These are phyloP conservation scores for Cenococcum geophilum DNA, from an alignment of 495 filamentous ascomycete genomes.

Conservation along the genomic window DNA sequence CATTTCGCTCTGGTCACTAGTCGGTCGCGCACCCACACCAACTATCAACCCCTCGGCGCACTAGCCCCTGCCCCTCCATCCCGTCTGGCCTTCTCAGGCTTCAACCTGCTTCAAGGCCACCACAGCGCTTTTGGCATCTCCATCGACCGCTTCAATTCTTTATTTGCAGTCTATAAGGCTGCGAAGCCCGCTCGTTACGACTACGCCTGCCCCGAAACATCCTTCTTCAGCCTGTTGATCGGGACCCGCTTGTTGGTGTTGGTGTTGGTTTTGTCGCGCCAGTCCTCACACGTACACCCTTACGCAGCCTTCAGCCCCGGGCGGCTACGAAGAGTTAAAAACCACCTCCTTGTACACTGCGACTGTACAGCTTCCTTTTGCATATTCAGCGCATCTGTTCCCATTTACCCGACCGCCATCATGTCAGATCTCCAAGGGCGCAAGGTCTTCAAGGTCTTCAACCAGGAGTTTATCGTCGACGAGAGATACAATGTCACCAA, in stretches of 20 bases:
- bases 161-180: neutral
- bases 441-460: conserved; percentile 99
- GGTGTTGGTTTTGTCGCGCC: neutral
- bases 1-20: too few species aligned
- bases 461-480: conserved; percentile 98
- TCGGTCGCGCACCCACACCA: too few species aligned
- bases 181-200: neutral
- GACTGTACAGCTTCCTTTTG: neutral
- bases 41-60: neutral
- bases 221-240: conserved; percentile 2
- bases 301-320: conserved; percentile 10
- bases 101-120: neutral
- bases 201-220: neutral
- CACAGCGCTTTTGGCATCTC: neutral
- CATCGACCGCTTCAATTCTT: neutral
- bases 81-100: neutral
- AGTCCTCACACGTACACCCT: neutral
- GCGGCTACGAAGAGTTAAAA: conserved; percentile 22
- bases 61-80: neutral
- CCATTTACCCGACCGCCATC: neutral
- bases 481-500: conserved; percentile 98
- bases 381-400: neutral
- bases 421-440: conserved; percentile 80
- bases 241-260: conserved; percentile 5
- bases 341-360: conserved; percentile 5